Conservation (phyloP, 2,329 filamentous ascomycete genomes). For the Colletotrichum lentis region DNA sequence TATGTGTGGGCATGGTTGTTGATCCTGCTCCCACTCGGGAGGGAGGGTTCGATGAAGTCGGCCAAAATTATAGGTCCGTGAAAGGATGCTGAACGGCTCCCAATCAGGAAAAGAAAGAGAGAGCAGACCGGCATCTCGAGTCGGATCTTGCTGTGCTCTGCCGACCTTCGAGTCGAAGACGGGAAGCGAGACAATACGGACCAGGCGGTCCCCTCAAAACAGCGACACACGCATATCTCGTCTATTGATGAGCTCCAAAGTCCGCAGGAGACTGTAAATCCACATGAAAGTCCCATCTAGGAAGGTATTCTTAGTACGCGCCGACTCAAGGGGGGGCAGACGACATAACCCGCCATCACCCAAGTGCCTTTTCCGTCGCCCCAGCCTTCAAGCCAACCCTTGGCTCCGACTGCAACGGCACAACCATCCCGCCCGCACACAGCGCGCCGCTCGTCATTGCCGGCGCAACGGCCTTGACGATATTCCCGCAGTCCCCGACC, state of each 20-base stretch:
- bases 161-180: background rate
- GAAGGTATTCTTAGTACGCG: background rate
- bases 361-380: conserved; percentile 5
- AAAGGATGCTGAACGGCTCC: too few species aligned
- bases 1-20: background rate
- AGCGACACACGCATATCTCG: background rate
- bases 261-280: background rate
- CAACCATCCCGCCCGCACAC: conserved; percentile 43
- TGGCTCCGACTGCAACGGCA: conserved; percentile 28
- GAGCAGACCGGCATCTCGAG: background rate
- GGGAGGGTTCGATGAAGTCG: background rate
- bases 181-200: too few species aligned
- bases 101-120: background rate
- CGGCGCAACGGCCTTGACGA: conserved; percentile 44
- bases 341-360: background rate
- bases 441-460: conserved; percentile 45
- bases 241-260: background rate
- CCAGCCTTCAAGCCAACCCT: conserved; percentile 17
- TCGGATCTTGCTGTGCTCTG: background rate
- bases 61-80: background rate
- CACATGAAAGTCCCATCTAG: background rate
- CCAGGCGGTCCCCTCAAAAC: background rate
- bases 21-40: background rate
- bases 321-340: background rate
- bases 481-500: conserved; percentile 57